Evolutionary conservation across 345 rosid genomes (phyloP).

Genomic region (Aurinia saxatilis): DNA sequence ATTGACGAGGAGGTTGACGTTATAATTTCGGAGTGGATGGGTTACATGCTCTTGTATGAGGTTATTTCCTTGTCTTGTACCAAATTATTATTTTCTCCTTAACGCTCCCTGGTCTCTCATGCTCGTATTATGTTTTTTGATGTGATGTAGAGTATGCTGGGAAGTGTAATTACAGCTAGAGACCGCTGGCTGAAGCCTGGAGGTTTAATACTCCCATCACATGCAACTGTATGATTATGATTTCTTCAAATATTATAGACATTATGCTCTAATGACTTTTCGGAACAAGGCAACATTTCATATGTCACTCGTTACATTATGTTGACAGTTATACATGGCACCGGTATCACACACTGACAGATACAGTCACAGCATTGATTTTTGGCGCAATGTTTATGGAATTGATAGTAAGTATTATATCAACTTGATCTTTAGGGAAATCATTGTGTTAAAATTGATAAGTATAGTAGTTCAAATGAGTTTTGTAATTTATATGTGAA

Average conservation of each 20-base stretch:
- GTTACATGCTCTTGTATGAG: conserved; percentile 98
- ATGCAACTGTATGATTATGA: conserved; percentile 53
- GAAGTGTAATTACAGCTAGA: conserved; percentile 94
- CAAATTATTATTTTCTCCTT: neutral
- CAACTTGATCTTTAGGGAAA: conserved; percentile 1
- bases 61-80: conserved; percentile 33
- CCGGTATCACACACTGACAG: conserved; percentile 92
- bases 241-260: conserved; percentile 1
- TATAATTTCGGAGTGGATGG: conserved; percentile 99
- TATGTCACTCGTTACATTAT: conserved; percentile 18
- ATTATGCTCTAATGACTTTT: conserved; percentile 1
- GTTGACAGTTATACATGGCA: conserved; percentile 84
- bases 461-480: neutral
- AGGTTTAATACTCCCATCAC: conserved; percentile 92
- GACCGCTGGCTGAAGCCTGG: conserved; percentile 93
- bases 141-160: conserved; percentile 81
- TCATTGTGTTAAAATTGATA: neutral
- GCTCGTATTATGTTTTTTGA: neutral
- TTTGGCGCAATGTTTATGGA: conserved; percentile 97
- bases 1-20: conserved; percentile 94
- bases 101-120: neutral
- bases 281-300: conserved; percentile 19
- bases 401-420: conserved; percentile 78
- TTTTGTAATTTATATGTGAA: neutral
- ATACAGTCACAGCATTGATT: conserved; percentile 84